Base-by-base conservation (phyloP, 768 basidiomycete species). In the Russula foetens region DNA sequence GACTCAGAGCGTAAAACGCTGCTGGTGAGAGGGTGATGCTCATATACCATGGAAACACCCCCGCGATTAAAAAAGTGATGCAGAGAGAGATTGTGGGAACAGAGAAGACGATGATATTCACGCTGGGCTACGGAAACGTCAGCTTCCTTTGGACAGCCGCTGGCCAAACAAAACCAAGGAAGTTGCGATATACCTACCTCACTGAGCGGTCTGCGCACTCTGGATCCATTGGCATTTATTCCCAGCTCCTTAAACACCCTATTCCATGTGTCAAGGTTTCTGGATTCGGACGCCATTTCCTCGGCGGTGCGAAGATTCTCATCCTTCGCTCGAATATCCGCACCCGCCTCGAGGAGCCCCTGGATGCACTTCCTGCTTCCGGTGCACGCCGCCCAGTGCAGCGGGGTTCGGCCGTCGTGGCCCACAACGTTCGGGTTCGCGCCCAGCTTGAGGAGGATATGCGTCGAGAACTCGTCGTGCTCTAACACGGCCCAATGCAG, bases 401-500 rank as follows among this genome's bases (percentile, higher is more conserved):
- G 77, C 1, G 95, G 87, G 1, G 91, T 81, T 53, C 97, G 79
- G 0, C 92, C 93, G 0, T 81, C 74, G 65, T 88, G 84, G 69
- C 98, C 96, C 39, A 80, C 80, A 11, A 85, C 73, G 62, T 84
- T 84, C 2, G 86, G 78, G 58, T 84, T 87, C 3, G 96, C 93
- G 4, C 91, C 92, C 64, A 93, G 89, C 57, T 85, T 81, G 52
- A 99, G 78, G 46, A 99, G 73, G 49, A 99, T 72, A 65, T 96
- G 92, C 6, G 96, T 92, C 2, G 89, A 92, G 23, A 98, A 80
- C 2, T 92, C 92, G 70, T 99, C 96, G 46, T 95, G 92, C 71
- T 98, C 96, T 72, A 97, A 98, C 15, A 91, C 90, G 3, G 96
- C 96, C 96, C 96, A 99, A 88, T 97, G 96, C 48, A 98, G 77